Base-by-base conservation (phyloP, 495 filamentous ascomycete species). In the Penicillium flavigenum region DNA sequence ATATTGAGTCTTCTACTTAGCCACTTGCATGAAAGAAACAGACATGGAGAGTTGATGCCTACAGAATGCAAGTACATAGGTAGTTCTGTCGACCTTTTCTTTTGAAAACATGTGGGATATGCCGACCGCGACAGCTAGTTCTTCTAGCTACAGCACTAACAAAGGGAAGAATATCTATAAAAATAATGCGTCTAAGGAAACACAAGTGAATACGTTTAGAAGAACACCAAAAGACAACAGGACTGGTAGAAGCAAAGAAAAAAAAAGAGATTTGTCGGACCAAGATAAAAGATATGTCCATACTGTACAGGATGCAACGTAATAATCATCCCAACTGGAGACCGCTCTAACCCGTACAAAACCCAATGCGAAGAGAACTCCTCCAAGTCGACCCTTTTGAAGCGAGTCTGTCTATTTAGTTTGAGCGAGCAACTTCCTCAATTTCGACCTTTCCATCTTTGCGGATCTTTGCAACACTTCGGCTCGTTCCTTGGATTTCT, bases 391-490 rank as follows among this genome's bases (percentile, higher is more conserved):
- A 46, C 14, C 51, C 39, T 11, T 44, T 53, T 19, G 29, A 19
- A 32, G 29, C 22, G 39, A 44, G 50, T 46, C 17, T 52, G 16
- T 56, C 56, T 29, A 57, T 47, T 50, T 58, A 67, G 47, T 61
- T 68, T n/a, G 57, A 61, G 44, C 62, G 59, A 29, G 50, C 76
- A 47, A 77, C 74, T 56, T 89, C 84, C 63, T 85, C 81, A 60
- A 92, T 84, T 46, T 78, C 77, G 29, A 88, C 86, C 70, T 89
- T 88, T 4, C 89, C 89, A 57, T 87, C 84, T 55, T 77, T 76
- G 4, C 78, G 76, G 9, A 92, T 79, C 45, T 73, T 81, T 0
- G 87, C 88, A 34, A 88, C 72, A 29, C 70, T 74, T 50, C 78
- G 74, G 36, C 65, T 62, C 19, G 71, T 65, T 43, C 70, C 73